Percentiles rank a stretch among this genome's conserved stretches.
These are phyloP conservation scores for Phytophthora citricola DNA, from an alignment of 352 stramenopile genomes.

Conservation along the genomic window DNA sequence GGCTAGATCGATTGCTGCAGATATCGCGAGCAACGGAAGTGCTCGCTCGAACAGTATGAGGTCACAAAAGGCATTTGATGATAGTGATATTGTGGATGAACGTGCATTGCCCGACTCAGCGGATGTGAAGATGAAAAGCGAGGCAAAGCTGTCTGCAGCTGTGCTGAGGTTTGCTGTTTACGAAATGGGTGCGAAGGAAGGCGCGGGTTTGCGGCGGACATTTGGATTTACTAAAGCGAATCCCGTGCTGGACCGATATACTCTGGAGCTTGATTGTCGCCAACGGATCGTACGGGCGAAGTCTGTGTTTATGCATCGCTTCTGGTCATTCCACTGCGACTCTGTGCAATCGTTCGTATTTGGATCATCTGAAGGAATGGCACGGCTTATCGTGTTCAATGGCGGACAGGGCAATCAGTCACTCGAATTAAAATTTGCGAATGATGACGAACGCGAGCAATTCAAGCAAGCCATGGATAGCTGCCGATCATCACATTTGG, in stretches of 20 bases:
- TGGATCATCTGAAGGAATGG: conserved; percentile 48
- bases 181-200: conserved; percentile 72
- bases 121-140: conserved; percentile 36
- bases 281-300: conserved; percentile 79
- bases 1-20: conserved; percentile 7
- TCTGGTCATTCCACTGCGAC: conserved; percentile 82
- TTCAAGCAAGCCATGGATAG: conserved; percentile 72
- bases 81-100: conserved; percentile 82
- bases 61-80: conserved; percentile 74
- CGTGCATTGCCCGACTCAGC: conserved; percentile 37
- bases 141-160: conserved; percentile 59
- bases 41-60: conserved; percentile 37
- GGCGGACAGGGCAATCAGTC: conserved; percentile 59
- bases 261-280: conserved; percentile 74
- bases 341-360: conserved; percentile 57
- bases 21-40: conserved; percentile 26
- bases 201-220: conserved; percentile 57
- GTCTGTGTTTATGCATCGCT: conserved; percentile 86
- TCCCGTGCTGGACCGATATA: conserved; percentile 78
- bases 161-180: conserved; percentile 81
- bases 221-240: conserved; percentile 77
- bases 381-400: conserved; percentile 61
- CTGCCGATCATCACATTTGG: conserved; percentile 50
- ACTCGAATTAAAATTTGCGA: conserved; percentile 79
- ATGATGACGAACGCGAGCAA: conserved; percentile 67